phyloP scores from a whole-genome alignment of 306 rosid species.

The Carpinus fangiana region DNA sequence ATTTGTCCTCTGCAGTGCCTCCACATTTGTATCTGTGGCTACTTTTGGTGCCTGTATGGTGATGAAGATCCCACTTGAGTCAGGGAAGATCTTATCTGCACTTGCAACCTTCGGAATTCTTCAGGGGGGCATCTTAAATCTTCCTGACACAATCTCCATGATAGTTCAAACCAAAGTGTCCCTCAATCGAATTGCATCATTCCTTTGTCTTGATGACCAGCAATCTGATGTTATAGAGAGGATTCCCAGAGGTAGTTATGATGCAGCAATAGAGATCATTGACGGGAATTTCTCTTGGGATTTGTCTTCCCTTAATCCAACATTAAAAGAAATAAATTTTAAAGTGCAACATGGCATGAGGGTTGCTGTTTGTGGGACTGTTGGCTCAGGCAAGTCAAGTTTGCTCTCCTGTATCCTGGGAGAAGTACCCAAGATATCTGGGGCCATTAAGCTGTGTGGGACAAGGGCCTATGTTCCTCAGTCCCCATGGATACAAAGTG shows the following conservation, averaged over 20 bases:
- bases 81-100: slow-evolving; percentile 20
- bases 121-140: not conserved
- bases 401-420: slow-evolving; percentile 8
- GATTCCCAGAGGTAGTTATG: not conserved
- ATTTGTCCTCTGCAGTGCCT: slow-evolving; percentile 15
- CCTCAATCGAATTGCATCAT: slow-evolving; percentile 4
- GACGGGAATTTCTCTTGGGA: slow-evolving; percentile 1
- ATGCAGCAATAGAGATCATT: not conserved
- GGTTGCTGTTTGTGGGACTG: slow-evolving; percentile 7
- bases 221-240: slow-evolving; percentile 2
- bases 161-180: slow-evolving; percentile 16
- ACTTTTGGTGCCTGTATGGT: slow-evolving; percentile 22
- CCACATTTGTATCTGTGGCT: slow-evolving; percentile 19
- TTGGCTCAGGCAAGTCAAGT: slow-evolving; percentile 24
- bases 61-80: slow-evolving; percentile 18
- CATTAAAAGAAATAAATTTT: not conserved
- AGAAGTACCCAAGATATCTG: slow-evolving; percentile 3
- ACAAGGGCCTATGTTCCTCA: slow-evolving; percentile 1
- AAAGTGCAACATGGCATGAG: not conserved
- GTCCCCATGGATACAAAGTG: not conserved
- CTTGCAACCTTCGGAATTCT: slow-evolving; percentile 21
- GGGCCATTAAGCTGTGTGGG: not conserved
- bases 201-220: slow-evolving; percentile 1
- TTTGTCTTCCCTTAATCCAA: not conserved
- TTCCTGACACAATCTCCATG: slow-evolving; percentile 12